Evolutionary conservation across 306 rosid genomes (phyloP).

Genomic region (Sicyos baderoa): DNA sequence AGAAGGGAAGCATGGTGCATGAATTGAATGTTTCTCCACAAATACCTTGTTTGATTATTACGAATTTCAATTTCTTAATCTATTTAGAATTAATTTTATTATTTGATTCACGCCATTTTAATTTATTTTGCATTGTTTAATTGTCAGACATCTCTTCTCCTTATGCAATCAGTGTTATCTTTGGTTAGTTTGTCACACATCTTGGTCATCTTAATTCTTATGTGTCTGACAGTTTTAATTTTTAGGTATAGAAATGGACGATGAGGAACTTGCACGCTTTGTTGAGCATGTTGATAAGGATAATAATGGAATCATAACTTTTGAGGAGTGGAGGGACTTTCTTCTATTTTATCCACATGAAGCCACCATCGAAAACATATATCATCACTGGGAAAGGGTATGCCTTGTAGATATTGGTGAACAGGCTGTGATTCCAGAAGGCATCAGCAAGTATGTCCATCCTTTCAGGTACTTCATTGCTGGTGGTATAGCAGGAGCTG

Average conservation of each 20-base stretch:
- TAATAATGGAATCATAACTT: constrained; percentile 83
- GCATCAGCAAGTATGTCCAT: constrained; percentile 77
- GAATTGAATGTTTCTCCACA: not conserved
- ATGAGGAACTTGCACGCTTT: constrained; percentile 84
- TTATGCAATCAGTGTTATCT: not conserved
- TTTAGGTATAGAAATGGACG: constrained; percentile 90
- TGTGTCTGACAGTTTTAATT: constrained; percentile 49
- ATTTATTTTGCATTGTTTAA: not conserved
- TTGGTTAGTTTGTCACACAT: constrained; percentile 4
- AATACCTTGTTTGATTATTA: not conserved
- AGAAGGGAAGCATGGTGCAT: not conserved
- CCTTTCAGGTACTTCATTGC: constrained; percentile 82
- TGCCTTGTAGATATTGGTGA: constrained; percentile 94
- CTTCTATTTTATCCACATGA: constrained; percentile 88
- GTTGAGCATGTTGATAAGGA: constrained; percentile 97
- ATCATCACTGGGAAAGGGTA: constrained; percentile 87
- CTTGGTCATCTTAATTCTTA: constrained; percentile 45
- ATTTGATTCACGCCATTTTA: not conserved
- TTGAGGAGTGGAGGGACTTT: constrained; percentile 98
- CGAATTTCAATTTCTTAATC: not conserved
- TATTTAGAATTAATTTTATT: not conserved
- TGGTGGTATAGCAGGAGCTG: constrained; percentile 88
- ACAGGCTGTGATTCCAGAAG: constrained; percentile 77
- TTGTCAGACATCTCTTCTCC: not conserved
- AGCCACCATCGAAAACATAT: constrained; percentile 92